Percentiles rank a stretch among this genome's conserved stretches.
Evolutionary conservation across 1,284 basidiomycete species (phyloP).

Genomic region (Kwoniella shivajii): DNA sequence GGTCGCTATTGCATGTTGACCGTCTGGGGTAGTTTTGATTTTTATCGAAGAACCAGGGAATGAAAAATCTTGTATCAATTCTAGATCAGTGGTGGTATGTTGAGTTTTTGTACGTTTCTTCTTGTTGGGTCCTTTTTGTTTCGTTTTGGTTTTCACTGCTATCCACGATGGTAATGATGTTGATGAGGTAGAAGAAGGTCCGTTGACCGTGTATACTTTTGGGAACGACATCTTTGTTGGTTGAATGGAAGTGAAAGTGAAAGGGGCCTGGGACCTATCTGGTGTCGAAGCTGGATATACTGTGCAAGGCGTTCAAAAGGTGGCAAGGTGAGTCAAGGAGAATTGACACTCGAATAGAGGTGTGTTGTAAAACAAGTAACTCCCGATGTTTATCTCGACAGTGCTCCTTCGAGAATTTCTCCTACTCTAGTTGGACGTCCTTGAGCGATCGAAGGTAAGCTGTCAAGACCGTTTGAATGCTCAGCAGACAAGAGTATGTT

Average conservation of each 20-base stretch:
- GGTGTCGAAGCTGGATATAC: neutral
- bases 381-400: too few relatives aligned
- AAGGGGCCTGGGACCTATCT: neutral
- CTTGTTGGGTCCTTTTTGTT: conserved; percentile 28
- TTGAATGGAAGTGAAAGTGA: neutral
- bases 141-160: conserved; percentile 62
- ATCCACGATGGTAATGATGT: conserved; percentile 88
- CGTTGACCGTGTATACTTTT: conserved; percentile 89
- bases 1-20: conserved; percentile 88
- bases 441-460: too few relatives aligned
- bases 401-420: too few relatives aligned
- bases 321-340: too few relatives aligned
- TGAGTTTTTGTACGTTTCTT: conserved; percentile 53
- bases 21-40: conserved; percentile 87
- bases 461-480: too few relatives aligned
- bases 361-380: too few relatives aligned
- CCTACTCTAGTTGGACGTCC: too few relatives aligned
- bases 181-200: conserved; percentile 76
- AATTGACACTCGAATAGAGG: too few relatives aligned
- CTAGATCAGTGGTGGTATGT: conserved; percentile 59
- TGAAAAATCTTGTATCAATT: conserved; percentile 92
- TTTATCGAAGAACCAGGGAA: conserved; percentile 95
- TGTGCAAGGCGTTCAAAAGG: too few relatives aligned
- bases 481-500: too few relatives aligned
- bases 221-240: conserved; percentile 55